Percentiles rank a stretch among this genome's conserved stretches.
Conservation (phyloP, 2,329 filamentous ascomycete species). For the Monilinia laxa region DNA sequence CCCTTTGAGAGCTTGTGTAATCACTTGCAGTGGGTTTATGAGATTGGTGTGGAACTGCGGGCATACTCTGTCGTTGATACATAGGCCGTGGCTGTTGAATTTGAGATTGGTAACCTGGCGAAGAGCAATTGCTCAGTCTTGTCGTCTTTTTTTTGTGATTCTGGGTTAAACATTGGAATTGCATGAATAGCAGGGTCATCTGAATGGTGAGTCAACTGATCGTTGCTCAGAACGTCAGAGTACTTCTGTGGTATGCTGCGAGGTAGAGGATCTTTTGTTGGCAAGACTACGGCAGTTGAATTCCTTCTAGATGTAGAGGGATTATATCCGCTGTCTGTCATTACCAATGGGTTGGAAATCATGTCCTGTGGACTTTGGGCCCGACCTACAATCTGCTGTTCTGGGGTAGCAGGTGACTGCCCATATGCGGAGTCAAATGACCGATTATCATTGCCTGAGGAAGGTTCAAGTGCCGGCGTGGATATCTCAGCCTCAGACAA, state of each 20-base stretch:
- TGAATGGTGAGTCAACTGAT: neutral
- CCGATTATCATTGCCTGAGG: conserved; percentile 20
- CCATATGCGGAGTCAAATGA: conserved; percentile 36
- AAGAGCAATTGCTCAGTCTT: conserved; percentile 7
- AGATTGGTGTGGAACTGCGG: conserved; percentile 7
- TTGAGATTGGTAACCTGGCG: conserved; percentile 10
- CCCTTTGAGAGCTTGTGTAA: conserved; percentile 24
- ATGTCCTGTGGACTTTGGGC: conserved; percentile 25
- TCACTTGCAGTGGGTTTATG: neutral
- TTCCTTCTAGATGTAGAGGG: conserved; percentile 53
- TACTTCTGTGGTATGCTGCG: conserved; percentile 5
- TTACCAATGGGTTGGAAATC: no score
- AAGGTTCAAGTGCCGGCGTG: conserved; percentile 26
- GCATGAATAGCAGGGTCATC: neutral
- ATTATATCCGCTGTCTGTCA: conserved; percentile 61
- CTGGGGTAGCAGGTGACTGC: conserved; percentile 20
- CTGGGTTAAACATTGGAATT: conserved; percentile 16
- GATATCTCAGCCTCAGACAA: conserved; percentile 44
- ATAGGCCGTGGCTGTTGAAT: conserved; percentile 18
- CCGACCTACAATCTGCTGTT: conserved; percentile 1
- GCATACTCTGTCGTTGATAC: conserved; percentile 25
- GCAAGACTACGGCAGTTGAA: conserved; percentile 21
- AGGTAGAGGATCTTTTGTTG: conserved; percentile 27
- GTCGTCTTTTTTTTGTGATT: conserved; percentile 13
- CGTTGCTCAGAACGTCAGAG: neutral